Evolutionary conservation across 805 yeast genomes (phyloP).

Genomic region (Suhomyces emberorum): DNA sequence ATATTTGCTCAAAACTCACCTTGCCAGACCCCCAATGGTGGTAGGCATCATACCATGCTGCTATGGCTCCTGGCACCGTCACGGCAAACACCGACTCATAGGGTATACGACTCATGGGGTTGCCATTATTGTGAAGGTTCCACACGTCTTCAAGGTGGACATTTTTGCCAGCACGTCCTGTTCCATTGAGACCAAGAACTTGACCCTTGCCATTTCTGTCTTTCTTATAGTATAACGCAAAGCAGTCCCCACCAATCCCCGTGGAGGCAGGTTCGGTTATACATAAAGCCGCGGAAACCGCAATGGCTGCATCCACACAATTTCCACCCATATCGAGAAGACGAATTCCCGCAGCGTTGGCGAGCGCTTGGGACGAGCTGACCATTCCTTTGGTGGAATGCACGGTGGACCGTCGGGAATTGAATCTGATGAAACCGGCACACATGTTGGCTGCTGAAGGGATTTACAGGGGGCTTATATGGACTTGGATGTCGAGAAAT

Average conservation of each 20-base stretch:
- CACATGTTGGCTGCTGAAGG: too few species aligned
- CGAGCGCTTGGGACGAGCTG: constrained; percentile 72
- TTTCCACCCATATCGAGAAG: constrained; percentile 72
- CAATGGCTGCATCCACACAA: constrained; percentile 62
- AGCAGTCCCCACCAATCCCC: constrained; percentile 69
- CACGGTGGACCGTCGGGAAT: constrained; percentile 69
- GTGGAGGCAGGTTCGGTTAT: constrained; percentile 59
- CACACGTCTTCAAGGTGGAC: constrained; percentile 47
- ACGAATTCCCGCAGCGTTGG: constrained; percentile 68
- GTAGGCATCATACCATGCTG: constrained; percentile 73
- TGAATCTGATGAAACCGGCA: constrained; percentile 22
- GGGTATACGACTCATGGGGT: constrained; percentile 49
- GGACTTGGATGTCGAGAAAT: too few species aligned
- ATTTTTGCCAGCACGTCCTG: constrained; percentile 63
- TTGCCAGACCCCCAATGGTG: constrained; percentile 73
- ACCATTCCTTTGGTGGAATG: constrained; percentile 72
- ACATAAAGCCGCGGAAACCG: constrained; percentile 54
- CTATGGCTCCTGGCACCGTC: constrained; percentile 77
- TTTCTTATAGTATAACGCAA: constrained; percentile 53
- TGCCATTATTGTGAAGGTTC: constrained; percentile 35
- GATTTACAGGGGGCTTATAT: too few species aligned
- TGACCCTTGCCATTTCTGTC: constrained; percentile 27
- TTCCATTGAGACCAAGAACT: constrained; percentile 69
- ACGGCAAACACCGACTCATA: constrained; percentile 53
- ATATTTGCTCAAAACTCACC: constrained; percentile 53